Evolutionary conservation across 176 grass and related monocot species (phyloP), one percentile per base, ranked within the genome.

Genomic region (Ampelocalamus luodianensis): DNA sequence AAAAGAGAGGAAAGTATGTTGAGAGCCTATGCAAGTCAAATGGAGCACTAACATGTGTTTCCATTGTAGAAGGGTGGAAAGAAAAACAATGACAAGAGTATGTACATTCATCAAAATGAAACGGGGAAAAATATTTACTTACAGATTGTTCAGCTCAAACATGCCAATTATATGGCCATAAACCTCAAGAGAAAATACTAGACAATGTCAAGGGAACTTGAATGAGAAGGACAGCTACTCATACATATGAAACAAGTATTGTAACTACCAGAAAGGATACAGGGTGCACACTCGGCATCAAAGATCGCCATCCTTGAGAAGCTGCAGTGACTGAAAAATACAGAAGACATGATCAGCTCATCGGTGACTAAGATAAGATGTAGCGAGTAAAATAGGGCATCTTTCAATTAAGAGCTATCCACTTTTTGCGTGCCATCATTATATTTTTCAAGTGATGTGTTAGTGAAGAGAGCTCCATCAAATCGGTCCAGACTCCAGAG

Each of bases 81-180:
- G 17, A 78, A 40, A 87, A 82, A 50, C 29, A 40, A 68, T 55
- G 68, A 71, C n/a, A 70, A 59, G n/a, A n/a, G 53, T 68, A 87
- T 26, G 40, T 10, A 77, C 6, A 38, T 34, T 18, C 8, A 64
- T 68, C 53, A 87, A 87, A 61, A 72, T 29, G 75, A 86, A 82
- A 76, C 13, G 82, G 55, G 58, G 5, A 18, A 45, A 20, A 8
- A 61, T 43, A 54, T 72, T 71, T 54, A 93, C 96, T 94, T 87
- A 99, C 96, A 99, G 96, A 91, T 96, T 98, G 91, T 98, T 98
- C 76, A 98, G 88, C 88, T 98, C 96, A 96, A 96, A 99, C 96
- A 96, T 92, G 89, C 93, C 93, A 86, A 99, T 94, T 90, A 99
- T 94, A 83, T 95, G 86, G 37, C 93, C 93, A 88, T 96, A 99